Base-by-base conservation (phyloP, 1,284 basidiomycete species). In the Ceratorhiza oryzae-sativae region DNA sequence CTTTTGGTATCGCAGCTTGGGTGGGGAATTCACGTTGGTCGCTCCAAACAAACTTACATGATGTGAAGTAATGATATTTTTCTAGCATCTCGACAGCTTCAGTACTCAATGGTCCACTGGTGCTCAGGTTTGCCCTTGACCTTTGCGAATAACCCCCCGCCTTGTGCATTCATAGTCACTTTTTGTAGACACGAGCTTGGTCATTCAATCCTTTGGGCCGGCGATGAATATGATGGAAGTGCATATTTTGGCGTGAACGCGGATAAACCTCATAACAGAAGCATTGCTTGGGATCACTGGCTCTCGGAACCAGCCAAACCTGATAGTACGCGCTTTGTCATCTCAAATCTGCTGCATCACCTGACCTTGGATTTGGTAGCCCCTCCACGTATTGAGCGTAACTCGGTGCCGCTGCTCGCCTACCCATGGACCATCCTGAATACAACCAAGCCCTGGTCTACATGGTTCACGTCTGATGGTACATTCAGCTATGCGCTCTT, bases 151-250 rank as follows among this genome's bases (percentile, higher is more conserved):
- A 30, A 15, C 15, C n/a, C 18, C 32, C 20, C 13, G 36, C 8
- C 36, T 20, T 53, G 6, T 20, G 20, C 4, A 39, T 39, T 12
- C 9, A 39, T 6, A 39, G 13, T 13, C 15, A 18, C 42, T 18
- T 39, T 39, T 6, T 39, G 32, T 51, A 55, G 81, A 8, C 93
- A 94, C 77, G 93, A 94, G 79, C 86, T 95, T 1, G 92, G 93
- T 0, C 90, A 92, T 79, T 91, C 89, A n/a, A 86, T 92, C 70
- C 90, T 92, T 74, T 58, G 86, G 1, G 89, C 92, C 5, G 93
- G 93, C 6, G 93, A 94, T 80, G 93, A 94, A 81, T 94, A 95
- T 77, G 93, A 95, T 75, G 92, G 92, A 1, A 91, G 91, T 0
- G 88, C 83, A 1, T 94, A 94, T 79, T 91, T 85, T 75, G 93